Evolutionary conservation across 192 early-diverging fungal species (phyloP).

Genomic region (Coemansia nantahalensis): DNA sequence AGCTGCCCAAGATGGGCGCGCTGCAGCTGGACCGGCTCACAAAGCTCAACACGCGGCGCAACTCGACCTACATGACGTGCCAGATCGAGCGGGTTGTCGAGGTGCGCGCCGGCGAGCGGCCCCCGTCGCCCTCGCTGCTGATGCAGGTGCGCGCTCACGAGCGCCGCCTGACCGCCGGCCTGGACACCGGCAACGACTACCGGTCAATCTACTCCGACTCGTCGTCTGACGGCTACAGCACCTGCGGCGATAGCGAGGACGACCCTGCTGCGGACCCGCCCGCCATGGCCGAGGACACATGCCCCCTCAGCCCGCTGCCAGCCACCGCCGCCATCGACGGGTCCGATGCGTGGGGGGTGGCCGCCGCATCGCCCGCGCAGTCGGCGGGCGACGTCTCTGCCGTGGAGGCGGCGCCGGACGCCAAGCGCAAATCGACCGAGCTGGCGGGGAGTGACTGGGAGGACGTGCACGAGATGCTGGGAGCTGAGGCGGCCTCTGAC

Average conservation of each 20-base stretch:
- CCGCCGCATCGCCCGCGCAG: too few species aligned
- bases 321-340: too few species aligned
- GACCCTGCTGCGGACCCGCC: constrained; percentile 2
- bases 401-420: not conserved
- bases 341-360: too few species aligned
- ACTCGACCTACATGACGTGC: constrained; percentile 46
- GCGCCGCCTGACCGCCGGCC: constrained; percentile 1
- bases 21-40: constrained; percentile 51
- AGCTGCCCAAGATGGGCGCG: constrained; percentile 31
- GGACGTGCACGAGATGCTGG: too few species aligned
- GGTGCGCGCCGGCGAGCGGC: constrained; percentile 19
- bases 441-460: not conserved
- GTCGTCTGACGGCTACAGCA: not conserved
- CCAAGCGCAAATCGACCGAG: constrained; percentile 30
- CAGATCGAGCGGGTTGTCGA: constrained; percentile 25
- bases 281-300: constrained; percentile 8
- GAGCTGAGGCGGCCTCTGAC: too few species aligned
- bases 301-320: not conserved
- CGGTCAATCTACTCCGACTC: constrained; percentile 23
- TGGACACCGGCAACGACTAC: constrained; percentile 1
- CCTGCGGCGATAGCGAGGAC: not conserved
- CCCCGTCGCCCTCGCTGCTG: constrained; percentile 36
- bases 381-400: constrained; percentile 2
- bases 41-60: constrained; percentile 48
- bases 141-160: constrained; percentile 38